Evolutionary conservation across 495 filamentous ascomycete genomes (phyloP).

Genomic region (Podospora fimiseda): DNA sequence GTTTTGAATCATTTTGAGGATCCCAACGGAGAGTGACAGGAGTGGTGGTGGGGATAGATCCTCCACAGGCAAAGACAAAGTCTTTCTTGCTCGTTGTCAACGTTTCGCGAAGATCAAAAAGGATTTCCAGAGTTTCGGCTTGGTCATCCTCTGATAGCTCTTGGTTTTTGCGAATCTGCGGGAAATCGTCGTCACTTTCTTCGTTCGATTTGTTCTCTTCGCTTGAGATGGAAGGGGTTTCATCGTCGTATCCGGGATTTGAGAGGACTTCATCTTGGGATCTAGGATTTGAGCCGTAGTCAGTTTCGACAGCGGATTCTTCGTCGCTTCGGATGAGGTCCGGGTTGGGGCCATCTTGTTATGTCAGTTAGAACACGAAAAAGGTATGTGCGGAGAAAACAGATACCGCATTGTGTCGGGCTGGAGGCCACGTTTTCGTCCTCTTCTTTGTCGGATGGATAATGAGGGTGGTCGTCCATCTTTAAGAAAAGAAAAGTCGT

Average conservation of each 20-base stretch:
- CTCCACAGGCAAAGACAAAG: constrained; percentile 6
- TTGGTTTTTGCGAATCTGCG: background rate
- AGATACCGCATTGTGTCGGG: too few relatives aligned
- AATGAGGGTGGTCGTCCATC: too few relatives aligned
- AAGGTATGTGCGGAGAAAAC: too few relatives aligned
- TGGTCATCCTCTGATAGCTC: background rate
- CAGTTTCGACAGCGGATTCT: background rate
- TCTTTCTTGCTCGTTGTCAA: background rate
- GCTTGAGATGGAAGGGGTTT: background rate
- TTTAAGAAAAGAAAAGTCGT: too few relatives aligned
- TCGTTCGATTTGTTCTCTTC: background rate
- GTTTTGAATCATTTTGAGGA: background rate
- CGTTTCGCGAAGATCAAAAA: background rate
- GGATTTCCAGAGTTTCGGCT: background rate
- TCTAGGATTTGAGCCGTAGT: background rate
- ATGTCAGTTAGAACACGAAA: too few relatives aligned
- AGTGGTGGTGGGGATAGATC: background rate
- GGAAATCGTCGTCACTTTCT: background rate
- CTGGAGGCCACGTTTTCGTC: too few relatives aligned
- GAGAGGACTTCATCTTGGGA: too few relatives aligned
- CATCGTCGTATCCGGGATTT: too few relatives aligned
- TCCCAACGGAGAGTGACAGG: constrained; percentile 4
- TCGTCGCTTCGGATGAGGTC: background rate
- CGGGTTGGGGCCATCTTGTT: too few relatives aligned
- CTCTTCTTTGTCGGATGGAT: too few relatives aligned